Percentiles rank a stretch among this genome's conserved stretches.
These are phyloP conservation scores for Eucalyptus curtisii DNA, from an alignment of 345 rosid genomes.

Conservation along the genomic window DNA sequence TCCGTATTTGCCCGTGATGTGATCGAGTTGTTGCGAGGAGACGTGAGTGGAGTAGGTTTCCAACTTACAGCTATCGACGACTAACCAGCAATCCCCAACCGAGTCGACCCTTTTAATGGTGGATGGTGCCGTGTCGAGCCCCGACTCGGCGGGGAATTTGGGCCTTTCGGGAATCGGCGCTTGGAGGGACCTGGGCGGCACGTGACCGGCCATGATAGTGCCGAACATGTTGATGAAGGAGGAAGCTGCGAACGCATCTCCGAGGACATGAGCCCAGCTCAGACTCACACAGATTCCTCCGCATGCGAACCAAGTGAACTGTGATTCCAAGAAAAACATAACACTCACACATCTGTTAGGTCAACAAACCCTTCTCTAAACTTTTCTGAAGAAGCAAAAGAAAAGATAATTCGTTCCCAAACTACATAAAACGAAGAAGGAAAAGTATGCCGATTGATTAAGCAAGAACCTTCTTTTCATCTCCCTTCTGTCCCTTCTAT, in stretches of 20 bases:
- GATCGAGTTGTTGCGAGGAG: conserved; percentile 14
- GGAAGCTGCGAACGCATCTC: conserved; percentile 47
- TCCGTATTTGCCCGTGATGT: neutral
- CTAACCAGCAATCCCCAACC: conserved; percentile 42
- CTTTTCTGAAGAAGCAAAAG: neutral
- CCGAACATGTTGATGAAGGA: conserved; percentile 40
- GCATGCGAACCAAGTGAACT: conserved; percentile 63
- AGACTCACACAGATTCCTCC: conserved; percentile 61
- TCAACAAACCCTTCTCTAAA: neutral
- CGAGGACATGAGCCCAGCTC: conserved; percentile 79
- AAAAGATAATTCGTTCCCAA: neutral
- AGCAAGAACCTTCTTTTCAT: neutral
- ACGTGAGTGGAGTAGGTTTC: conserved; percentile 12
- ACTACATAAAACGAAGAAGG: neutral
- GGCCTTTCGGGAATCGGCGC: neutral
- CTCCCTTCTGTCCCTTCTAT: neutral
- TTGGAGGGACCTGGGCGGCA: no score
- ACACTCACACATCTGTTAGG: neutral
- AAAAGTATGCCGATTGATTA: neutral
- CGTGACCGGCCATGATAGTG: conserved; percentile 10
- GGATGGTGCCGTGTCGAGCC: conserved; percentile 1
- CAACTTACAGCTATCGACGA: conserved; percentile 12
- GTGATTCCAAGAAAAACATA: neutral
- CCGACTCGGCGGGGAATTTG: neutral
- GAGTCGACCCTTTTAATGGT: conserved; percentile 26